Evolutionary conservation across 768 basidiomycete genomes (phyloP), one percentile per base, ranked within the genome.

Genomic region (Trametes cinnabarina): DNA sequence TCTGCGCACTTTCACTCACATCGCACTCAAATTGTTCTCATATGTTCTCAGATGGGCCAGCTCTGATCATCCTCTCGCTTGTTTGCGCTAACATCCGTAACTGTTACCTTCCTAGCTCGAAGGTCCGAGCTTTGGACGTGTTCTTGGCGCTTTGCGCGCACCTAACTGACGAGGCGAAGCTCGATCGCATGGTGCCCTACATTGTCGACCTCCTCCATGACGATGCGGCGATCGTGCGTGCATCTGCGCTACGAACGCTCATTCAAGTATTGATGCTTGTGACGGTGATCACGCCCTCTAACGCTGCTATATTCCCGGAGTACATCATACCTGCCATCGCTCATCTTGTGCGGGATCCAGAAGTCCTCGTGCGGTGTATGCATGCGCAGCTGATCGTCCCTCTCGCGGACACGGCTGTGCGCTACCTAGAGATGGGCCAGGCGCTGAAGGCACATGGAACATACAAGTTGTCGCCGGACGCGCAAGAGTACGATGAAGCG

Each of bases 381-480:
- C 80, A 90, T 66, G 97, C 95, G 0, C 89, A 92, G 64, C 90
- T 88, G 62, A 84, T 98, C 35, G 87, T 88, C 1, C 81, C 85
- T 19, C 78, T 99, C 2, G 94, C 95, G 0, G 89, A 94, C 55
- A 91, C 89, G 0, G 92, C 93, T 2, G 80, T 90, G 54, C 80
- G 87, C 40, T 97, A 94, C 72, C 76, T 98, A 30, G 95, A 98
- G 71, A 94, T 98, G 86, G 89, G 87, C 0, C 93, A 97, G 68
- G 90, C 94, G 0, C 74, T 95, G 60, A 92, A 89, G 69, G 90
- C 88, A 0, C 88, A 93, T 58, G 91, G 91, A 0, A 81, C 82
- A 1, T 85, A 87, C 69, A 85, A 83, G 65, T 70, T 88, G 7
- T 74, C 80, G 14, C 75, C 82, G 1, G 86, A 90, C 56, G 78